These are phyloP conservation scores for Alternaria dauci DNA, from an alignment of 2,329 filamentous ascomycete genomes.

Conservation along the genomic window DNA sequence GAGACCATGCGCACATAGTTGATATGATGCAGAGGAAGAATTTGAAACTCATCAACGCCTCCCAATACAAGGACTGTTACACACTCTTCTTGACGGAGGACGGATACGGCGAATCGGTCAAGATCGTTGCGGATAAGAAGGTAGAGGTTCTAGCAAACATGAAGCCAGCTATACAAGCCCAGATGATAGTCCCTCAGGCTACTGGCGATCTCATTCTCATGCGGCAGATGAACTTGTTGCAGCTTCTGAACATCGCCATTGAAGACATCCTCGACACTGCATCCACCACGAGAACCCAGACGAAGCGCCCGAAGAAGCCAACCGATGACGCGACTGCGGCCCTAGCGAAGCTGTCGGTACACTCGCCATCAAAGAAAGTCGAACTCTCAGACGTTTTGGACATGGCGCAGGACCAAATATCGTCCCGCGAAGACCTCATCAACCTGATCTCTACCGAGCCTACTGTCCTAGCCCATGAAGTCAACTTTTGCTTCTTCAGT, in stretches of 20 bases:
- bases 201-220: constrained; percentile 49
- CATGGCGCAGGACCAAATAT: not conserved
- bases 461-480: constrained; percentile 24
- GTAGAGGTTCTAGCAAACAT: constrained; percentile 29
- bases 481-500: constrained; percentile 53
- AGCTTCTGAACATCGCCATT: constrained; percentile 54
- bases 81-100: constrained; percentile 50
- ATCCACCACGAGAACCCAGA: constrained; percentile 41
- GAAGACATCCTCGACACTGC: constrained; percentile 55
- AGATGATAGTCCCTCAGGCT: constrained; percentile 30
- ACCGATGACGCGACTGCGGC: constrained; percentile 39
- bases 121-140: constrained; percentile 28
- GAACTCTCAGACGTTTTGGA: constrained; percentile 35
- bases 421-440: constrained; percentile 48
- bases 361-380: constrained; percentile 11
- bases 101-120: constrained; percentile 51
- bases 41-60: constrained; percentile 40
- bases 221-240: constrained; percentile 52
- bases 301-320: constrained; percentile 39
- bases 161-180: constrained; percentile 25
- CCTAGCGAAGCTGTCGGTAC: constrained; percentile 47
- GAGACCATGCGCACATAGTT: constrained; percentile 51
- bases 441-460: constrained; percentile 35
- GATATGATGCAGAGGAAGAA: constrained; percentile 47
- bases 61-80: constrained; percentile 43